These are phyloP conservation scores for Trichoderma endophyticum DNA, from an alignment of 2,329 filamentous ascomycete genomes.

Conservation along the genomic window DNA sequence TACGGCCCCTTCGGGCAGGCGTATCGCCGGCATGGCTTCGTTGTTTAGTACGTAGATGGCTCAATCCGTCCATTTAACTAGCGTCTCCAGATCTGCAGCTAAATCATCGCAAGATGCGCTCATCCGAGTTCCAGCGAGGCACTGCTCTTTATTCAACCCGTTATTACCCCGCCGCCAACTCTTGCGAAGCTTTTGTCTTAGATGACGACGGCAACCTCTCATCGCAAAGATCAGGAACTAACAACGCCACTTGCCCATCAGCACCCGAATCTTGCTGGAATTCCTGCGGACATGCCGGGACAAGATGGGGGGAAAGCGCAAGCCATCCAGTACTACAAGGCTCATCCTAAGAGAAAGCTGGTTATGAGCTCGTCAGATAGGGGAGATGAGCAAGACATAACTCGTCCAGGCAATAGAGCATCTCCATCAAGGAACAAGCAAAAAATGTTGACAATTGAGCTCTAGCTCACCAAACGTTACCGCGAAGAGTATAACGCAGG, in stretches of 20 bases:
- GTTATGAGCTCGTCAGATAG: neutral
- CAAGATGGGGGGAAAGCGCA: neutral
- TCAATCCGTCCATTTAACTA: constrained; percentile 5
- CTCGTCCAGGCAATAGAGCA: neutral
- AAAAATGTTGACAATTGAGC: neutral
- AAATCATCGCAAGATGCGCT: neutral
- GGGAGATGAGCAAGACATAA: neutral
- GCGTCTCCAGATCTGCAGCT: constrained; percentile 14
- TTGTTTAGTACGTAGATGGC: neutral
- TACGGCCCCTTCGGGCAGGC: neutral
- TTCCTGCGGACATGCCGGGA: constrained; percentile 1
- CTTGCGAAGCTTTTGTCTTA: constrained; percentile 12
- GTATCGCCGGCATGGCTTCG: neutral
- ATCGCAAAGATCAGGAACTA: constrained; percentile 1
- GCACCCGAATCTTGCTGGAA: neutral
- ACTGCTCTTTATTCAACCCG: neutral
- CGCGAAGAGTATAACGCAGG: neutral
- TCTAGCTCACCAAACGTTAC: neutral
- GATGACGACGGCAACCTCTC: constrained; percentile 12
- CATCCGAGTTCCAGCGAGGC: neutral
- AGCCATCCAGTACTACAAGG: neutral
- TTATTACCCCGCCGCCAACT: constrained; percentile 14
- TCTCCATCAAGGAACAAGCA: neutral
- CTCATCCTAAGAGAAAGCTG: neutral
- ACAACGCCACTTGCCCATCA: constrained; percentile 1